phyloP scores from a whole-genome alignment of 169 alveolate genomes.

The Cytauxzoon felis region DNA sequence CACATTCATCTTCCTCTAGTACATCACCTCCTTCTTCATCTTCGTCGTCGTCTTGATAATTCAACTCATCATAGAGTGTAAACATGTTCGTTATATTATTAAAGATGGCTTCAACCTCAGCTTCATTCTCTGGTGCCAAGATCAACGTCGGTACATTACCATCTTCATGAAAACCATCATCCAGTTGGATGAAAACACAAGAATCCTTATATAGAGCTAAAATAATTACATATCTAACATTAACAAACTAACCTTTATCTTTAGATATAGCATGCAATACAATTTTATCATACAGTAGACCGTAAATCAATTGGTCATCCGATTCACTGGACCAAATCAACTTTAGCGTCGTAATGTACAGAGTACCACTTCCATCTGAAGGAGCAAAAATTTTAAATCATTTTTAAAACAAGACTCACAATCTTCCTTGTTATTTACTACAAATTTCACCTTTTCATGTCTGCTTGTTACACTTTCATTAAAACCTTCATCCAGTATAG shows the following conservation, averaged over 20 bases:
- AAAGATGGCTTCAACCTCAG: constrained; percentile 27
- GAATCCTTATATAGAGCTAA: constrained; percentile 28
- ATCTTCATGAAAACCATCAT: constrained; percentile 36
- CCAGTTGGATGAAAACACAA: constrained; percentile 50
- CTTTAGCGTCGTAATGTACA: constrained; percentile 29
- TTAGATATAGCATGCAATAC: constrained; percentile 61
- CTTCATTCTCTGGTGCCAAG: constrained; percentile 23
- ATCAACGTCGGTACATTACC: constrained; percentile 56
- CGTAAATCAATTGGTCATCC: constrained; percentile 4
- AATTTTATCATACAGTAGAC: constrained; percentile 31
- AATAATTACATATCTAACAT: not conserved
- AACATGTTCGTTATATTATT: constrained; percentile 42
- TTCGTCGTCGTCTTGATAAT: not conserved
- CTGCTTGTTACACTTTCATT: constrained; percentile 23
- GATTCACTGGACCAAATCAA: constrained; percentile 37
- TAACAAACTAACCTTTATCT: constrained; percentile 28
- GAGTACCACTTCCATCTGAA: constrained; percentile 52
- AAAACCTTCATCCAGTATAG: no score
- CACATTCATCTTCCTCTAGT: not conserved
- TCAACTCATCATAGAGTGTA: constrained; percentile 7
- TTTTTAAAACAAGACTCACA: not conserved
- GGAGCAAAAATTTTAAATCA: no score
- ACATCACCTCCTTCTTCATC: not conserved
- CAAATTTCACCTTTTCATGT: constrained; percentile 23
- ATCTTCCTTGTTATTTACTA: constrained; percentile 18